These are phyloP conservation scores for Mucor indicus DNA, from an alignment of 371 early-diverging fungal genomes.

Conservation along the genomic window DNA sequence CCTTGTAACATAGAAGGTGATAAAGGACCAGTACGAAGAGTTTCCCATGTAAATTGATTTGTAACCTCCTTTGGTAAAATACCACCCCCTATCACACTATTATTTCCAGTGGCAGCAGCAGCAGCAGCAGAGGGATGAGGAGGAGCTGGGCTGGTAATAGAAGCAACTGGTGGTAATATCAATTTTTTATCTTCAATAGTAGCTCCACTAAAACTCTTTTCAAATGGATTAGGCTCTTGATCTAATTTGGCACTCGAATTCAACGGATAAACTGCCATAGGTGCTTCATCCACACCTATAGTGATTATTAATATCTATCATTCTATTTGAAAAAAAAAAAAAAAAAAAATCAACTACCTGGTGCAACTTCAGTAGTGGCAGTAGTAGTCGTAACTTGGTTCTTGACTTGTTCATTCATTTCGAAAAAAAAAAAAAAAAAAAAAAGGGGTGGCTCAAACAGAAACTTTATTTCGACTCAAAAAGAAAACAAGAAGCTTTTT, in stretches of 20 bases:
- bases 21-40: constrained; percentile 69
- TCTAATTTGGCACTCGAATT: constrained; percentile 63
- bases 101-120: too few species aligned
- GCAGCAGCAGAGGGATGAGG: too few species aligned
- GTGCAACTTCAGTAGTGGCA: too few species aligned
- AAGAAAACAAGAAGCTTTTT: too few species aligned
- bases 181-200: constrained; percentile 21
- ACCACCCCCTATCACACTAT: constrained; percentile 36
- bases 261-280: constrained; percentile 38
- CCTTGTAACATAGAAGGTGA: constrained; percentile 76
- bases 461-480: too few species aligned
- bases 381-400: too few species aligned
- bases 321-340: too few species aligned
- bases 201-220: constrained; percentile 71
- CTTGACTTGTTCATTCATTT: too few species aligned
- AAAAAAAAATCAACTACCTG: too few species aligned
- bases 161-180: constrained; percentile 41
- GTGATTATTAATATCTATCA: too few species aligned
- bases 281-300: constrained; percentile 27
- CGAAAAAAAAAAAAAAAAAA: too few species aligned
- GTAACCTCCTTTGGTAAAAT: constrained; percentile 44
- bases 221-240: constrained; percentile 86
- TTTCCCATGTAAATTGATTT: constrained; percentile 59
- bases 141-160: constrained; percentile 38
- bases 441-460: too few species aligned